Evolutionary conservation across 768 basidiomycete genomes (phyloP).

Genomic region (Agrocybe chaxingu): DNA sequence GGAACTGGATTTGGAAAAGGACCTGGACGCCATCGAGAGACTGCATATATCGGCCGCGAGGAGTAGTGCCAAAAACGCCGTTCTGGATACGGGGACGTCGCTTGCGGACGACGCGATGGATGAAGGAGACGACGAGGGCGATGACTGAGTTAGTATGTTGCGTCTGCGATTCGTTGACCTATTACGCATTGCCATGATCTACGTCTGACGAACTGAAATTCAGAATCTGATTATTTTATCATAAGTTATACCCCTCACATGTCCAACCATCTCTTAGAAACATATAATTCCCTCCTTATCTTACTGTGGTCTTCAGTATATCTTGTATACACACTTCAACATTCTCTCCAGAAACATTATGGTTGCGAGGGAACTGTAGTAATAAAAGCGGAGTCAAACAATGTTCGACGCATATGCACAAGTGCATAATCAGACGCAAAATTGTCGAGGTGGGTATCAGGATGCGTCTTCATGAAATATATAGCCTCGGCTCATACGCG

Average conservation of each 20-base stretch:
- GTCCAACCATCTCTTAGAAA: background rate
- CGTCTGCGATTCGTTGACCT: background rate
- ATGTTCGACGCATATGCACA: background rate
- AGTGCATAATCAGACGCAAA: too few relatives aligned
- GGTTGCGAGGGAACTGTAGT: background rate
- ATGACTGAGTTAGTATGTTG: slow-evolving; percentile 9
- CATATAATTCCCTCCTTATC: too few relatives aligned
- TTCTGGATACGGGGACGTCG: background rate
- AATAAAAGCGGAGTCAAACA: background rate
- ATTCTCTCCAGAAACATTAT: background rate
- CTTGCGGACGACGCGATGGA: slow-evolving; percentile 11
- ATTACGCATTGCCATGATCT: background rate
- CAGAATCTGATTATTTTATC: background rate
- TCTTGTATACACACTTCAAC: background rate
- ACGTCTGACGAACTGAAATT: background rate
- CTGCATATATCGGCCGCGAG: slow-evolving; percentile 4
- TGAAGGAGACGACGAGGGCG: slow-evolving; percentile 17
- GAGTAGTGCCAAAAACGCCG: background rate
- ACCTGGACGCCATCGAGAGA: slow-evolving; percentile 56
- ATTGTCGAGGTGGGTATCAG: too few relatives aligned
- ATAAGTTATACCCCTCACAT: slow-evolving; percentile 1
- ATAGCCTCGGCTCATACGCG: too few relatives aligned
- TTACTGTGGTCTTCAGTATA: background rate
- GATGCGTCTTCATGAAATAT: too few relatives aligned
- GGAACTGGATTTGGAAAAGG: slow-evolving; percentile 51